phyloP scores from a whole-genome alignment of 352 stramenopile species.

The Globisporangium spiculum region DNA sequence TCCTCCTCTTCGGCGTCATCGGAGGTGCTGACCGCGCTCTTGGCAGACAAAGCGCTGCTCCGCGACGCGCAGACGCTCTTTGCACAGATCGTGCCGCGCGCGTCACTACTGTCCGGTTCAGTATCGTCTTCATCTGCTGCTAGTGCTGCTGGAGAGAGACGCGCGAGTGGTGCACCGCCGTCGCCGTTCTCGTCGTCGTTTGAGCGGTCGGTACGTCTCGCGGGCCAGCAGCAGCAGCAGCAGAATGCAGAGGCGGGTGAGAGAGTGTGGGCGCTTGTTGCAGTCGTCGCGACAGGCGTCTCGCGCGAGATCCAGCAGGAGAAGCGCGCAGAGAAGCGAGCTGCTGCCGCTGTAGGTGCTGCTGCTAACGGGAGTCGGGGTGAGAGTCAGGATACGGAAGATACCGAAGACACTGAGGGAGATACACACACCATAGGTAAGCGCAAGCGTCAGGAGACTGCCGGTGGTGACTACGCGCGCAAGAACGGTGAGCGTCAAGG shows the following conservation, averaged over 20 bases:
- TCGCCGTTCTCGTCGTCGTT: constrained; percentile 11
- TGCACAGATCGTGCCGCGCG: constrained; percentile 32
- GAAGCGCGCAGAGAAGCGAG: constrained; percentile 1
- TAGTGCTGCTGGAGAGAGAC: not conserved
- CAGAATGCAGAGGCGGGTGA: constrained; percentile 21
- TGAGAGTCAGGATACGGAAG: not conserved
- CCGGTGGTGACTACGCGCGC: constrained; percentile 2
- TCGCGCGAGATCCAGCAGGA: constrained; percentile 37
- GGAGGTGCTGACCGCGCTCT: constrained; percentile 1
- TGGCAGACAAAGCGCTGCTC: constrained; percentile 25
- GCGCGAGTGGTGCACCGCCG: not conserved
- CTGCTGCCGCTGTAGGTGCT: not conserved
- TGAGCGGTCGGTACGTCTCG: not conserved
- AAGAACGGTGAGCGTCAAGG: not conserved
- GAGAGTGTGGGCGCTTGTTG: constrained; percentile 44
- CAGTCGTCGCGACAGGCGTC: constrained; percentile 42
- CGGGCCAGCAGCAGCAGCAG: not conserved
- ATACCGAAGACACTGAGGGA: not conserved
- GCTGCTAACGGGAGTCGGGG: not conserved
- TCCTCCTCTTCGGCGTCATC: not conserved
- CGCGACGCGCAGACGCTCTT: constrained; percentile 36
- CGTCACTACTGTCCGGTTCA: constrained; percentile 3
- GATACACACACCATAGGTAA: not conserved
- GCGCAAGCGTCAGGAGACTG: constrained; percentile 10
- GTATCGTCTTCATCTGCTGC: not conserved